These are phyloP conservation scores for Mucor sp. DNA, from an alignment of 371 early-diverging fungal genomes.

Conservation along the genomic window DNA sequence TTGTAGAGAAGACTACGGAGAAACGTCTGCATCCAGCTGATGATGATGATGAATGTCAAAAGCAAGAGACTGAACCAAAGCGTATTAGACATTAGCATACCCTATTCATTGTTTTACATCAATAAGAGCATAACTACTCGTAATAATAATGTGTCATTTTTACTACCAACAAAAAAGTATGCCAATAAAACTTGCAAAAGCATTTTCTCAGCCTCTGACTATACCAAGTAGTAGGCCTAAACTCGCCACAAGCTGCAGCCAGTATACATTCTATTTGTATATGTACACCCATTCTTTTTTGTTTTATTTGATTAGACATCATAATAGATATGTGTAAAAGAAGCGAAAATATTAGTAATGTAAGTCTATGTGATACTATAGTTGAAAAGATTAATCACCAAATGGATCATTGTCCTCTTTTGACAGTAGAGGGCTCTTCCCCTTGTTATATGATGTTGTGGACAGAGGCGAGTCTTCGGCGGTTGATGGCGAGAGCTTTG, in stretches of 20 bases:
- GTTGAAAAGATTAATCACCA: neutral
- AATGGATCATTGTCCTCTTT: slow-evolving; percentile 15
- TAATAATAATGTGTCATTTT: too few species aligned
- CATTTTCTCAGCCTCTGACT: too few species aligned
- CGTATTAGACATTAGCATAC: neutral
- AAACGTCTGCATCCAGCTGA: neutral
- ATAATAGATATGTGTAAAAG: neutral
- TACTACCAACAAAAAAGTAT: too few species aligned
- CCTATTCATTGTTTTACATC: neutral
- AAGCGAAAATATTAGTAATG: neutral
- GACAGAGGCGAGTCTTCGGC: neutral
- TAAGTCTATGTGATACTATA: neutral
- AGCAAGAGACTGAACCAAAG: neutral
- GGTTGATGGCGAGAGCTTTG: neutral
- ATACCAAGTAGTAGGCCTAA: too few species aligned
- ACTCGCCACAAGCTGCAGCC: too few species aligned
- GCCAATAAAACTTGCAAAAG: too few species aligned
- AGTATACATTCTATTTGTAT: too few species aligned
- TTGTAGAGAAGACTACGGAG: slow-evolving; percentile 3
- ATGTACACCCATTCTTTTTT: neutral
- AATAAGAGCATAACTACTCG: too few species aligned
- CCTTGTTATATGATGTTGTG: slow-evolving; percentile 8
- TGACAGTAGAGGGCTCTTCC: slow-evolving; percentile 3
- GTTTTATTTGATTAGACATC: neutral
- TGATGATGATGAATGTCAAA: neutral